These are phyloP conservation scores for Globisporangium splendens DNA, from an alignment of 352 stramenopile species.

Conservation along the genomic window DNA sequence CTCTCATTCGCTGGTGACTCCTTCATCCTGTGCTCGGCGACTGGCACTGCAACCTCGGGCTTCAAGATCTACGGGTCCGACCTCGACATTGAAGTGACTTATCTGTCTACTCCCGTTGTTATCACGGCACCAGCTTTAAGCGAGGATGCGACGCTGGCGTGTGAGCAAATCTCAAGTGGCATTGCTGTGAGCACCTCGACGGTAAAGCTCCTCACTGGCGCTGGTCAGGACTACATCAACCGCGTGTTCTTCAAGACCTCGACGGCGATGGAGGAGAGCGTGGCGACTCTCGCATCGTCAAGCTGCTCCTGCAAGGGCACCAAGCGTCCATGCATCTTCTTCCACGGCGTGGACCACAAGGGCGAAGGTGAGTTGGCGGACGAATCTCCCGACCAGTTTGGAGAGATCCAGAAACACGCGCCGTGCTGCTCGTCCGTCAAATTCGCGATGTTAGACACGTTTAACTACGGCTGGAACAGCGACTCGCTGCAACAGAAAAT, in stretches of 20 bases:
- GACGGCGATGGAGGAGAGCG: slow-evolving; percentile 6
- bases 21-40: slow-evolving; percentile 35
- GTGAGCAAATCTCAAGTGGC: slow-evolving; percentile 3
- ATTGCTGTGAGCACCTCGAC: slow-evolving; percentile 16
- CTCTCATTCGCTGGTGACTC: slow-evolving; percentile 34
- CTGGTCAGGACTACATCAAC: slow-evolving; percentile 13
- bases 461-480: slow-evolving; percentile 45
- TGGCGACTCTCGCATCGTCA: slow-evolving; percentile 15
- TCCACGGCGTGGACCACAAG: slow-evolving; percentile 43
- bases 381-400: slow-evolving; percentile 34
- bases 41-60: slow-evolving; percentile 3
- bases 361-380: slow-evolving; percentile 32
- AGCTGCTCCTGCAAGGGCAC: slow-evolving; percentile 37
- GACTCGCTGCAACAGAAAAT: slow-evolving; percentile 31
- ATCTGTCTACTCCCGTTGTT: slow-evolving; percentile 7
- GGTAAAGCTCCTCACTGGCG: not conserved
- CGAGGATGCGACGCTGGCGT: slow-evolving; percentile 8
- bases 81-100: slow-evolving; percentile 38
- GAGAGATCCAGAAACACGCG: slow-evolving; percentile 37
- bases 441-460: slow-evolving; percentile 43
- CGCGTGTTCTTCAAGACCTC: slow-evolving; percentile 17
- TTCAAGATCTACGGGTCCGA: slow-evolving; percentile 41
- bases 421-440: slow-evolving; percentile 60
- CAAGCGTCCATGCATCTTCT: slow-evolving; percentile 45
- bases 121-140: slow-evolving; percentile 3